Evolutionary conservation across 495 filamentous ascomycete genomes (phyloP), one percentile per base, ranked within the genome.

Genomic region (Neurospora tetraspora): DNA sequence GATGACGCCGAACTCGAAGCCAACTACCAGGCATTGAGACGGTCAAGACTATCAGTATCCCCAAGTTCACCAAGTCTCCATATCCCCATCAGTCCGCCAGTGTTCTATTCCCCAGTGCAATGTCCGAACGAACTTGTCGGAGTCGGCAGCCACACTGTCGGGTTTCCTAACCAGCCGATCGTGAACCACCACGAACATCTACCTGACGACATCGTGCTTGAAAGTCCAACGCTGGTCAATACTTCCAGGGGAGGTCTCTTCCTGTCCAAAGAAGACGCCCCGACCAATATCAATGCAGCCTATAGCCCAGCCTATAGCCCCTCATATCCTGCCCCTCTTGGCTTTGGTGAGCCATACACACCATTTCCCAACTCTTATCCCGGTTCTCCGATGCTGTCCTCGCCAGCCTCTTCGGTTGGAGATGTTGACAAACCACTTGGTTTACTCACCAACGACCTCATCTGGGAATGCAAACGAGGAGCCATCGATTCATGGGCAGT

Each of bases 1-100:
- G 71, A 75, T 69, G 8, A 36, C 2, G 20, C 18, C 5, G n/a
- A 37, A 3, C 73, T 73, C 37, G 71, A 75, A 18, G 36, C 40
- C 5, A 39, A 31, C 23, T 75, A 74, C 42, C 71, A 72, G 23
- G 71, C 53, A n/a, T 20, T 3, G 16, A 72, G 16, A 65, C 70
- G 12, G 20, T 36, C 47, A 31, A 42, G 39, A 31, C 43, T 8
- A 4, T 20, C 38, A 39, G 39, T 38, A 38, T 4, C 20, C 36
- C 20, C 18, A 12, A 72, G 38, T 20, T 23, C 12, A 18, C 20
- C 18, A 11, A 65, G 6, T 18, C 6, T 10, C 39, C 37, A 27
- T 39, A 14, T 39, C 6, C 31, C 27, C 10, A 42, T 34, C 6
- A 65, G 23, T 31, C 27, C 27, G 14, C 14, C 53, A 14, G 53